Evolutionary conservation across 2,329 filamentous ascomycete genomes (phyloP).

Genomic region (Lasiodiplodia hormozganensis): DNA sequence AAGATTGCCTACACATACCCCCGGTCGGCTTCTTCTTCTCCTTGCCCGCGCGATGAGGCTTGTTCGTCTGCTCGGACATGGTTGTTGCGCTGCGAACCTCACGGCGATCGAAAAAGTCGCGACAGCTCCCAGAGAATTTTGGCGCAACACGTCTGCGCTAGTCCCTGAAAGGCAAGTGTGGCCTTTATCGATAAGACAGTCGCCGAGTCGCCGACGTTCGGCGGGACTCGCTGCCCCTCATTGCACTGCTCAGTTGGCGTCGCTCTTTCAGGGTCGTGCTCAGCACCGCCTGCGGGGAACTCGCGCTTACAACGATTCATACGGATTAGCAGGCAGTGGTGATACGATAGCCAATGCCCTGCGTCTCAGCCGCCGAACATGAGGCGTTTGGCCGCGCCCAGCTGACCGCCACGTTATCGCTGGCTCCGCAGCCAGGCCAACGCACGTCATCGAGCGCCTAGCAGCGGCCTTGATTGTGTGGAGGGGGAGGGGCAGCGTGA

Average conservation of each 20-base stretch:
- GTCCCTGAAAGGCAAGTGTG: not conserved
- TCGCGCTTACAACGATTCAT: not conserved
- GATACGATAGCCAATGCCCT: conserved; percentile 15
- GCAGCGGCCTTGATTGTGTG: conserved; percentile 25
- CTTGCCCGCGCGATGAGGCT: conserved; percentile 84
- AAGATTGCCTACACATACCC: conserved; percentile 51
- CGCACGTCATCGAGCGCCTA: conserved; percentile 32
- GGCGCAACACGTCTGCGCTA: conserved; percentile 12
- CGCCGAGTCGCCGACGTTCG: conserved; percentile 4
- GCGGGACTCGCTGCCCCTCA: conserved; percentile 9
- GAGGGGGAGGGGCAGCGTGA: conserved; percentile 28
- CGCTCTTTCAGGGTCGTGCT: conserved; percentile 14
- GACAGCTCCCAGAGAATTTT: conserved; percentile 29
- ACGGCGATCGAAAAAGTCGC: conserved; percentile 26
- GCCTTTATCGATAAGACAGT: conserved; percentile 15
- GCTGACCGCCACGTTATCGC: conserved; percentile 30
- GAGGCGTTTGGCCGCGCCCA: conserved; percentile 25
- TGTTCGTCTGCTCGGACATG: conserved; percentile 85
- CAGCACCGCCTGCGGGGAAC: conserved; percentile 11
- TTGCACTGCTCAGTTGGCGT: not conserved
- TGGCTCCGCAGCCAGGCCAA: conserved; percentile 26
- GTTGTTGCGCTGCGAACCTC: conserved; percentile 36
- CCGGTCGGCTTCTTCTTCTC: conserved; percentile 82
- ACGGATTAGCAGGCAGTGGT: not conserved
- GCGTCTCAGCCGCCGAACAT: not conserved